phyloP scores from a whole-genome alignment of 768 basidiomycete genomes.

The Trametes gibbosa region DNA sequence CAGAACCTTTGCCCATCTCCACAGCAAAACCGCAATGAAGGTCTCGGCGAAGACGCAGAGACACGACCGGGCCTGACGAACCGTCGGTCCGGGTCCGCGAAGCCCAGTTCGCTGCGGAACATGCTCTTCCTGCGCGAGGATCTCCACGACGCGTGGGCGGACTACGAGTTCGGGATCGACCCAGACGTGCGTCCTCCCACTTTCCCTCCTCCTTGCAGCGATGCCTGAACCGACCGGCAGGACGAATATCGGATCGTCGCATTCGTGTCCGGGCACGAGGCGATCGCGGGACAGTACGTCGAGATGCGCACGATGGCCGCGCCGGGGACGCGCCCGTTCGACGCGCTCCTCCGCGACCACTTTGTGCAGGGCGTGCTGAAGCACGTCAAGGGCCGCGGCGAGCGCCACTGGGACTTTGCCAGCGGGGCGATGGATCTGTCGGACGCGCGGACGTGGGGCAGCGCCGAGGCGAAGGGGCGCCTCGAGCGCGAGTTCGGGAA shows the following conservation, averaged over 20 bases:
- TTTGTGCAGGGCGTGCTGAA: slow-evolving; percentile 33
- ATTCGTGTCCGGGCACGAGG: slow-evolving; percentile 28
- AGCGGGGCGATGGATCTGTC: slow-evolving; percentile 22
- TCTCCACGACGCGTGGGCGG: slow-evolving; percentile 26
- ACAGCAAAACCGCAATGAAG: too few relatives aligned
- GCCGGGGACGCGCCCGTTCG: slow-evolving; percentile 31
- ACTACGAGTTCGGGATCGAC: slow-evolving; percentile 30
- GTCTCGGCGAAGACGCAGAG: too few relatives aligned
- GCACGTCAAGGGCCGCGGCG: slow-evolving; percentile 34
- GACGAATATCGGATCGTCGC: slow-evolving; percentile 31
- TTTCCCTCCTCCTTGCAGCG: not conserved
- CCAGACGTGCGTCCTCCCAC: slow-evolving; percentile 23
- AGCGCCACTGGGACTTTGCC: slow-evolving; percentile 28
- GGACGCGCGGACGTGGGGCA: slow-evolving; percentile 23
- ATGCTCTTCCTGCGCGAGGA: slow-evolving; percentile 28
- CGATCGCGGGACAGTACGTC: slow-evolving; percentile 28
- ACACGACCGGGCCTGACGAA: too few relatives aligned
- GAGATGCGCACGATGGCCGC: slow-evolving; percentile 31
- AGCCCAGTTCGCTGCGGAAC: slow-evolving; percentile 13
- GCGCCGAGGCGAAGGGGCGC: slow-evolving; percentile 23
- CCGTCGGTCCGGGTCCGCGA: too few relatives aligned
- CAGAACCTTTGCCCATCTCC: too few relatives aligned
- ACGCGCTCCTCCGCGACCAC: slow-evolving; percentile 33
- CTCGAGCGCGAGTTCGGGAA: slow-evolving; percentile 29
- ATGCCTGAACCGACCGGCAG: slow-evolving; percentile 12